phyloP scores from a whole-genome alignment of 768 basidiomycete genomes.

The Boletus vermiculosoides region DNA sequence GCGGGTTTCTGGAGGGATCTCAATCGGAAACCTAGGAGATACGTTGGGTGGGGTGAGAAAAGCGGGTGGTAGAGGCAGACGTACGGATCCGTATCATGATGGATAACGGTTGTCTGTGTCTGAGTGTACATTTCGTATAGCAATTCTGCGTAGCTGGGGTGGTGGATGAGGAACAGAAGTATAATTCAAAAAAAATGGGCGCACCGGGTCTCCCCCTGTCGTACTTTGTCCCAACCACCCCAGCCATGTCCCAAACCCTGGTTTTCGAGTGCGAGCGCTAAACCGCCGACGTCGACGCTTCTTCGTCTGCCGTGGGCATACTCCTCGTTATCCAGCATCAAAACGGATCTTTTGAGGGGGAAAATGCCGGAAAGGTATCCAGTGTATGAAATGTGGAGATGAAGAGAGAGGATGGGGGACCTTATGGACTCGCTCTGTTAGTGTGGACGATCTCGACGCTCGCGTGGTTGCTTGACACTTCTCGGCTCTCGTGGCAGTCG shows the following conservation, averaged over 20 bases:
- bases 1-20: slow-evolving; percentile 50
- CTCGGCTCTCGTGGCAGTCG: slow-evolving; percentile 37
- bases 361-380: neutral
- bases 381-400: neutral
- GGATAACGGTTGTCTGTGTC: slow-evolving; percentile 69
- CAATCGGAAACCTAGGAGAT: slow-evolving; percentile 44
- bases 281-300: slow-evolving; percentile 88
- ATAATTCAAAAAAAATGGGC: slow-evolving; percentile 23
- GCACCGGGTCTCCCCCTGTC: slow-evolving; percentile 50
- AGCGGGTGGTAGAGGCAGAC: neutral
- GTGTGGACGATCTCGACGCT: slow-evolving; percentile 33
- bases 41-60: slow-evolving; percentile 11
- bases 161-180: slow-evolving; percentile 11
- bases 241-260: slow-evolving; percentile 67
- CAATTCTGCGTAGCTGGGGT: slow-evolving; percentile 70
- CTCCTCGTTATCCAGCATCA: slow-evolving; percentile 33
- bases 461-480: slow-evolving; percentile 36
- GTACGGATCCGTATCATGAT: slow-evolving; percentile 35
- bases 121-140: slow-evolving; percentile 83
- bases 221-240: slow-evolving; percentile 55
- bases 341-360: neutral
- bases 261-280: slow-evolving; percentile 72
- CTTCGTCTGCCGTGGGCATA: slow-evolving; percentile 46
- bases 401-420: slow-evolving; percentile 2
- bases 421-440: slow-evolving; percentile 17